Evolutionary conservation across 2,329 filamentous ascomycete genomes (phyloP).

Genomic region (Fusarium chuoi): DNA sequence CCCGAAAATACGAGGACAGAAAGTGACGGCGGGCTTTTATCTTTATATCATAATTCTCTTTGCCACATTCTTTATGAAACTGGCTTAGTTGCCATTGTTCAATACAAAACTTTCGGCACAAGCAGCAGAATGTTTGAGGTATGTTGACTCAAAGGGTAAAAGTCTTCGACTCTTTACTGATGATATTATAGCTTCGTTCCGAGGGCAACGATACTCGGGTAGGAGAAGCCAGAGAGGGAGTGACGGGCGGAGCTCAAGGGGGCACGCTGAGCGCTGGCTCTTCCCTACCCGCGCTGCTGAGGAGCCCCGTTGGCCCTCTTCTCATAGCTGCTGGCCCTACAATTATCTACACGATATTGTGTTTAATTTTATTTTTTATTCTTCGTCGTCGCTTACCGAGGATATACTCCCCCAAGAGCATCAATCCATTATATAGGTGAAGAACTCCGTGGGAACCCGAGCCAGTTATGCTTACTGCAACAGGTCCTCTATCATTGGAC

Average conservation of each 20-base stretch:
- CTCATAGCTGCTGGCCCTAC: neutral
- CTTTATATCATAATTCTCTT: neutral
- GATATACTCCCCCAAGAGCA: neutral
- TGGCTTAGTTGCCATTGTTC: neutral
- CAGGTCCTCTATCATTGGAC: neutral
- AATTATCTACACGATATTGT: neutral
- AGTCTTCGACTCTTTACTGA: fast-evolving
- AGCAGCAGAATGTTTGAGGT: neutral
- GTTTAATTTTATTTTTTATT: fast-evolving
- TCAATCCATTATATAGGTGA: neutral
- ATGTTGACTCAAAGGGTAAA: fast-evolving
- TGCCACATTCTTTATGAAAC: fast-evolving
- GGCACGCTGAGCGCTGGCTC: neutral
- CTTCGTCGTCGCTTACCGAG: neutral
- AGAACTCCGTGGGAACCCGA: neutral
- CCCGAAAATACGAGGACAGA: neutral
- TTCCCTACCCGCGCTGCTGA: neutral
- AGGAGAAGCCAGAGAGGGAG: neutral
- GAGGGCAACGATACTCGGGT: neutral
- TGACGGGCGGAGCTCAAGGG: neutral
- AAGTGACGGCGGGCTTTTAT: fast-evolving
- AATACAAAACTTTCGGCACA: fast-evolving
- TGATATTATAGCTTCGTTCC: fast-evolving
- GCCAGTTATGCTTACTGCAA: fast-evolving
- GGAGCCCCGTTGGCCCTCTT: neutral